These are phyloP conservation scores for Scheffersomyces spartinae DNA, from an alignment of 805 yeast species.

Conservation along the genomic window DNA sequence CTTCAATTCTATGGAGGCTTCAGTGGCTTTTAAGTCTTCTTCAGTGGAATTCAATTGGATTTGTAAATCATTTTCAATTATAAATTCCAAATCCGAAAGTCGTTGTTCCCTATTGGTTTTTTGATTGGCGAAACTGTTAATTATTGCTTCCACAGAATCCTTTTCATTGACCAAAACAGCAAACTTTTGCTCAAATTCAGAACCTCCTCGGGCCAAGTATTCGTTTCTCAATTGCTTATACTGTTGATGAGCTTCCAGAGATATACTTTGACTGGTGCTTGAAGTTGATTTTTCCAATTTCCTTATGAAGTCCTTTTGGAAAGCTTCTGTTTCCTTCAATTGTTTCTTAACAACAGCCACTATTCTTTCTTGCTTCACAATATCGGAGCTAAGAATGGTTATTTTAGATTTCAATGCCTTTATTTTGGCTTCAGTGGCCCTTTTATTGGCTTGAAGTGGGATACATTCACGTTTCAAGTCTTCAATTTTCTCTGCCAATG, in stretches of 20 bases:
- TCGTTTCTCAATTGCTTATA: constrained; percentile 48
- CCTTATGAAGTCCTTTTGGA: constrained; percentile 17
- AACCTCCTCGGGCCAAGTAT: constrained; percentile 46
- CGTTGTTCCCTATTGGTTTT: constrained; percentile 27
- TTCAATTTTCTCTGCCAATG: constrained; percentile 31
- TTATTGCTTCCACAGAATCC: constrained; percentile 24
- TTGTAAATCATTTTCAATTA: constrained; percentile 21
- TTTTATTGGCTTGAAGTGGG: constrained; percentile 51
- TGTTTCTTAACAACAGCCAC: constrained; percentile 35
- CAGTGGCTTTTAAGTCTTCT: constrained; percentile 18
- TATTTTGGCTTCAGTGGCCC: constrained; percentile 36
- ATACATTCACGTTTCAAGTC: constrained; percentile 36
- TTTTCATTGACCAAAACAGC: constrained; percentile 30
- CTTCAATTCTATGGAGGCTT: constrained; percentile 17
- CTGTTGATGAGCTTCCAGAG: constrained; percentile 40
- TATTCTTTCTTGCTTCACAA: constrained; percentile 35
- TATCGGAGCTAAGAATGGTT: constrained; percentile 39
- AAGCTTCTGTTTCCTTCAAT: constrained; percentile 30
- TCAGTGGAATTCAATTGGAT: constrained; percentile 19
- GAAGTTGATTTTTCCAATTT: constrained; percentile 6
- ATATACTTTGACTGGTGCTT: too few relatives aligned
- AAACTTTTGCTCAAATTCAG: constrained; percentile 41
- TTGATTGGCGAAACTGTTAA: constrained; percentile 15
- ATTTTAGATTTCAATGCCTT: constrained; percentile 35
- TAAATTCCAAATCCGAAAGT: constrained; percentile 26